A percentile compares a stretch with the other conserved stretches of the same genome.
These are phyloP conservation scores for Mycena rebaudengoi DNA, from an alignment of 768 basidiomycete genomes.

Conservation along the genomic window DNA sequence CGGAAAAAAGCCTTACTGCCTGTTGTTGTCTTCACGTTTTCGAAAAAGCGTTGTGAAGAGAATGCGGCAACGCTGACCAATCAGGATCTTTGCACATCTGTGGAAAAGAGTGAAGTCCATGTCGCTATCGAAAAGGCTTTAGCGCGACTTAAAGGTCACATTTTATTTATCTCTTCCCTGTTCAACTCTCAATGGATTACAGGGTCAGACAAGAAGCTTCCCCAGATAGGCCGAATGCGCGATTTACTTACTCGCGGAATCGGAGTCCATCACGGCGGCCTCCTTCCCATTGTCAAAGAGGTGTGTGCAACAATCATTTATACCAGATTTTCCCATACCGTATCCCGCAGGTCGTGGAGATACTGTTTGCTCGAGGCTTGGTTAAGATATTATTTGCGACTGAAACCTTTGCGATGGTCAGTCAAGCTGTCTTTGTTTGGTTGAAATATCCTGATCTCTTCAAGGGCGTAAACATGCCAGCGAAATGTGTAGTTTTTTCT, in stretches of 20 bases:
- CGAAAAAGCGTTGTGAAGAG: slow-evolving; percentile 97
- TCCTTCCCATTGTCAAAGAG: slow-evolving; percentile 97
- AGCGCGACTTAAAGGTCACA: slow-evolving; percentile 84
- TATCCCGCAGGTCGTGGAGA: slow-evolving; percentile 82
- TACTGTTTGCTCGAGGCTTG: slow-evolving; percentile 92
- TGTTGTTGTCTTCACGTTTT: slow-evolving; percentile 96
- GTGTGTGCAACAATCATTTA: slow-evolving; percentile 54
- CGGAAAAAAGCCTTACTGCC: slow-evolving; percentile 89
- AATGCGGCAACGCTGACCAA: slow-evolving; percentile 91
- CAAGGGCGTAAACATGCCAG: slow-evolving; percentile 99
- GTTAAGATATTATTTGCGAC: slow-evolving; percentile 98
- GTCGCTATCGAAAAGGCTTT: slow-evolving; percentile 93
- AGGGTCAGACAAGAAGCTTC: slow-evolving; percentile 93
- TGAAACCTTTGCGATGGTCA: slow-evolving; percentile 98
- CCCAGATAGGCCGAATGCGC: slow-evolving; percentile 91
- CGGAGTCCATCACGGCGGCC: slow-evolving; percentile 96
- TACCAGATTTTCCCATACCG: slow-evolving; percentile 16
- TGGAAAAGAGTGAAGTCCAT: slow-evolving; percentile 98
- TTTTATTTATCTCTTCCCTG: not conserved
- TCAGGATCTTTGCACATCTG: slow-evolving; percentile 84
- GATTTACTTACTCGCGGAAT: slow-evolving; percentile 92
- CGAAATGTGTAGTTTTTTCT: slow-evolving; percentile 96
- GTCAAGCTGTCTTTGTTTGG: slow-evolving; percentile 23
- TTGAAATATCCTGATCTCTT: not conserved
- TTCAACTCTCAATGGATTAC: slow-evolving; percentile 5